Percentiles rank a stretch among this genome's conserved stretches.
Conservation (phyloP, 768 basidiomycete genomes). For the Leccinum boreale region DNA sequence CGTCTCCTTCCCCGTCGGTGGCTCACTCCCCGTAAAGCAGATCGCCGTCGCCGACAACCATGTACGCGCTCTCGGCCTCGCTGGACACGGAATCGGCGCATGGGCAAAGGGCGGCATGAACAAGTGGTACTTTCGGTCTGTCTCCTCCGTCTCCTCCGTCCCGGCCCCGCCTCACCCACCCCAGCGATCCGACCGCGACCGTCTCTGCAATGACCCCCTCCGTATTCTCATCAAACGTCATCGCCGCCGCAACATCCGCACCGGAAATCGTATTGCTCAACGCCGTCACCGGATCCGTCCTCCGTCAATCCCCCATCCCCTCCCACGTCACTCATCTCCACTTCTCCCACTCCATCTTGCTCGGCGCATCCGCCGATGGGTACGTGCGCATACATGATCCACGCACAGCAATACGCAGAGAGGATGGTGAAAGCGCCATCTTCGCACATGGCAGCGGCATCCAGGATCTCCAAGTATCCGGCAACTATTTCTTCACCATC, state of each 20-base stretch:
- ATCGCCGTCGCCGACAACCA: constrained; percentile 76
- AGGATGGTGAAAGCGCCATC: constrained; percentile 51
- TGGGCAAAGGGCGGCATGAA: constrained; percentile 86
- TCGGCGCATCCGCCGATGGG: constrained; percentile 74
- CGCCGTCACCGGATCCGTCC: constrained; percentile 62
- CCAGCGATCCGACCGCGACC: constrained; percentile 33
- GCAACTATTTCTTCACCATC: constrained; percentile 81
- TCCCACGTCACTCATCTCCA: constrained; percentile 64
- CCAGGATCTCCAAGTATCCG: constrained; percentile 74
- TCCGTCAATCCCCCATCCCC: constrained; percentile 55
- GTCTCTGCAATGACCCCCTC: constrained; percentile 46
- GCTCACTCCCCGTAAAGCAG: constrained; percentile 66
- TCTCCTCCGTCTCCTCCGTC: not conserved
- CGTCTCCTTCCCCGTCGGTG: constrained; percentile 72
- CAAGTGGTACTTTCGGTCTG: constrained; percentile 73
- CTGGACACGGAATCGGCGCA: constrained; percentile 66
- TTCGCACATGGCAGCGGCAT: constrained; percentile 82
- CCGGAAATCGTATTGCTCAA: constrained; percentile 72
- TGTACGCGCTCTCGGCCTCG: constrained; percentile 59
- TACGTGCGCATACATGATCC: constrained; percentile 68
- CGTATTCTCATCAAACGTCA: constrained; percentile 46
- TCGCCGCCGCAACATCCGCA: constrained; percentile 57
- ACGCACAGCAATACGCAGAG: constrained; percentile 53
- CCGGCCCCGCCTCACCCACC: constrained; percentile 12
- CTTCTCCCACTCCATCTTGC: constrained; percentile 57